phyloP scores from a whole-genome alignment of 768 basidiomycete species.

The Psilocybe cyanescens region DNA sequence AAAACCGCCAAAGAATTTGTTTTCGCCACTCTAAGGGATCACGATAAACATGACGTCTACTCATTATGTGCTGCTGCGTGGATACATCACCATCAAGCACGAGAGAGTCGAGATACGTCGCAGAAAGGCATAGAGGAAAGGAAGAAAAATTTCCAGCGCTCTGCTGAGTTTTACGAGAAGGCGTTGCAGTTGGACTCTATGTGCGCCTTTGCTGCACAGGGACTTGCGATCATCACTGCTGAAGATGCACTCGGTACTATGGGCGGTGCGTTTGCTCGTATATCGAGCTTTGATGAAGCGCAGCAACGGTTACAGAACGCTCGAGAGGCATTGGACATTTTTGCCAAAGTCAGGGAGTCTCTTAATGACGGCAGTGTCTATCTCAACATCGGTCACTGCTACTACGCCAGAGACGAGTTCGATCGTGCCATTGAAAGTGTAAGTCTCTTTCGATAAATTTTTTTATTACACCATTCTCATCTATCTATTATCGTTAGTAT shows the following conservation, averaged over 20 bases:
- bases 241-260: slow-evolving; percentile 85
- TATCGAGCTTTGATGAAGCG: slow-evolving; percentile 60
- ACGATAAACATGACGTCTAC: slow-evolving; percentile 88
- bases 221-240: slow-evolving; percentile 90
- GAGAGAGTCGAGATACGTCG: slow-evolving; percentile 77
- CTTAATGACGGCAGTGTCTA: slow-evolving; percentile 84
- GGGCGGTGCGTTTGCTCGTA: slow-evolving; percentile 52
- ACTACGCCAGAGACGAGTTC: slow-evolving; percentile 91
- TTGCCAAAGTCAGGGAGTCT: slow-evolving; percentile 90
- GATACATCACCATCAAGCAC: slow-evolving; percentile 83
- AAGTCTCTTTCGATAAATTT: slow-evolving; percentile 29
- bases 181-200: slow-evolving; percentile 82
- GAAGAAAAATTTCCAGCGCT: slow-evolving; percentile 73
- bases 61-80: slow-evolving; percentile 89
- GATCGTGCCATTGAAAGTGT: slow-evolving; percentile 97
- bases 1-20: slow-evolving; percentile 88
- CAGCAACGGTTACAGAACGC: slow-evolving; percentile 72
- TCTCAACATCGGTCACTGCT: slow-evolving; percentile 96
- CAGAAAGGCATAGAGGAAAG: slow-evolving; percentile 69
- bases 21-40: slow-evolving; percentile 83
- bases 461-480: background rate
- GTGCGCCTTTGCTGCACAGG: slow-evolving; percentile 94
- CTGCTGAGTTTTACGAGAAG: slow-evolving; percentile 93
- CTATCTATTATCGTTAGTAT: slow-evolving; percentile 56
- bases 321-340: slow-evolving; percentile 82